These are phyloP conservation scores for Royoungia palumana DNA, from an alignment of 768 basidiomycete genomes.

Conservation along the genomic window DNA sequence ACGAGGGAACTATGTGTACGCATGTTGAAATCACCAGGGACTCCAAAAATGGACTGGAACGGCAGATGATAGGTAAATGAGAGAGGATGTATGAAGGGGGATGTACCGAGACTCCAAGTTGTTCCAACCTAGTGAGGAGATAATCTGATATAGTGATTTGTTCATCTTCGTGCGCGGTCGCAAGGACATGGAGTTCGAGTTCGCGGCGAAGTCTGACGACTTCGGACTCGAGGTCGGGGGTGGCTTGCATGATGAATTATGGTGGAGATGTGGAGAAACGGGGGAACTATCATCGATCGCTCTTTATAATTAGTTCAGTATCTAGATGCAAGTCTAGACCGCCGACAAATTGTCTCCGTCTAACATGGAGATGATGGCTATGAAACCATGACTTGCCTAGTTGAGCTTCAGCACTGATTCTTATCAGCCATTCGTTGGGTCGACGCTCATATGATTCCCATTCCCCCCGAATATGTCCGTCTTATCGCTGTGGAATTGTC, in stretches of 20 bases:
- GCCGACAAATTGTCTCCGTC: too few species aligned
- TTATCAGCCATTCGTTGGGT: constrained; percentile 22
- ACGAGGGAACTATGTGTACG: constrained; percentile 31
- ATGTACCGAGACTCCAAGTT: constrained; percentile 62
- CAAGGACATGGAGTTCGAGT: constrained; percentile 40
- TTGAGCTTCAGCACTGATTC: background rate
- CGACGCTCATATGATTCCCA: too few species aligned
- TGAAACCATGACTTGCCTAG: background rate
- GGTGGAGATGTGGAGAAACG: background rate
- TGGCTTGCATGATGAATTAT: constrained; percentile 12
- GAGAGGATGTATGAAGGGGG: background rate
- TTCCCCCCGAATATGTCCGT: constrained; percentile 30
- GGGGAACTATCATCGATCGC: too few species aligned
- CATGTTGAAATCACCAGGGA: constrained; percentile 85
- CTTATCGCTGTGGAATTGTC: too few species aligned
- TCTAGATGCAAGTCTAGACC: too few species aligned
- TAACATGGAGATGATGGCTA: too few species aligned
- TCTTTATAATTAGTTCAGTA: background rate
- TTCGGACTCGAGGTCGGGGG: constrained; percentile 39
- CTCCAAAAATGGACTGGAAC: constrained; percentile 70
- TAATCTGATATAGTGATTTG: constrained; percentile 56
- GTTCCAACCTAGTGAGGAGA: constrained; percentile 57
- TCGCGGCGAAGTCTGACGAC: constrained; percentile 42
- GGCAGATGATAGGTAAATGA: background rate
- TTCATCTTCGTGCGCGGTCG: constrained; percentile 31